Conservation (phyloP, 148 eudicot genomes). For the Vaccinium myrtillus region DNA sequence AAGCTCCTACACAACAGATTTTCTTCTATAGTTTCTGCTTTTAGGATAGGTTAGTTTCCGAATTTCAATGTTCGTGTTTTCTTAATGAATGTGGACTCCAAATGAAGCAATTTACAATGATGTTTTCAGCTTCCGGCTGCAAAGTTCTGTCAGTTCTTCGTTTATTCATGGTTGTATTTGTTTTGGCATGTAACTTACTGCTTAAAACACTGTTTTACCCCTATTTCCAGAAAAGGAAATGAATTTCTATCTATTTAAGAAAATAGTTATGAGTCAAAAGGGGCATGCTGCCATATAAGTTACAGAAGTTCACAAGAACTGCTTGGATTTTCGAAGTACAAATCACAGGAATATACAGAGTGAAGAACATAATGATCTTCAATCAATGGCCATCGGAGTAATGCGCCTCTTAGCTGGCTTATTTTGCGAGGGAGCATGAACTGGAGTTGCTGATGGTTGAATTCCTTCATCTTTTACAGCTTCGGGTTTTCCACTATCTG, state of each 20-base stretch:
- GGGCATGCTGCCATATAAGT: neutral
- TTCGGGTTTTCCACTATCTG: slow-evolving; percentile 23
- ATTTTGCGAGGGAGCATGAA: slow-evolving; percentile 32
- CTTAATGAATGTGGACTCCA: too few relatives aligned
- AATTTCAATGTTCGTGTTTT: neutral
- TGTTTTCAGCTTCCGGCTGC: neutral
- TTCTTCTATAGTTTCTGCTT: neutral
- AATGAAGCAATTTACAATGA: neutral
- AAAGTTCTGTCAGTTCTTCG: neutral
- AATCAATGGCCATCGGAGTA: slow-evolving; percentile 89
- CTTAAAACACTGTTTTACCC: neutral
- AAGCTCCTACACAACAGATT: neutral
- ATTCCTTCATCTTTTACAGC: slow-evolving; percentile 26
- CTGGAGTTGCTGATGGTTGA: slow-evolving; percentile 26
- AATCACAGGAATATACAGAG: slow-evolving; percentile 6
- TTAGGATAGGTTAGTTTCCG: neutral
- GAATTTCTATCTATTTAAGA: neutral
- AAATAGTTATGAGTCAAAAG: neutral
- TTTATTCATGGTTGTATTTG: neutral
- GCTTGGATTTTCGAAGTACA: neutral
- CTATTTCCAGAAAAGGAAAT: neutral
- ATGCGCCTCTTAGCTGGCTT: slow-evolving; percentile 87
- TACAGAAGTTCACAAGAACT: neutral
- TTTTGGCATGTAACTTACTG: neutral
- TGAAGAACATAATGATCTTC: slow-evolving; percentile 8